These are phyloP conservation scores for Lunasporangiospora selenospora DNA, from an alignment of 192 early-diverging fungal species.

Conservation along the genomic window DNA sequence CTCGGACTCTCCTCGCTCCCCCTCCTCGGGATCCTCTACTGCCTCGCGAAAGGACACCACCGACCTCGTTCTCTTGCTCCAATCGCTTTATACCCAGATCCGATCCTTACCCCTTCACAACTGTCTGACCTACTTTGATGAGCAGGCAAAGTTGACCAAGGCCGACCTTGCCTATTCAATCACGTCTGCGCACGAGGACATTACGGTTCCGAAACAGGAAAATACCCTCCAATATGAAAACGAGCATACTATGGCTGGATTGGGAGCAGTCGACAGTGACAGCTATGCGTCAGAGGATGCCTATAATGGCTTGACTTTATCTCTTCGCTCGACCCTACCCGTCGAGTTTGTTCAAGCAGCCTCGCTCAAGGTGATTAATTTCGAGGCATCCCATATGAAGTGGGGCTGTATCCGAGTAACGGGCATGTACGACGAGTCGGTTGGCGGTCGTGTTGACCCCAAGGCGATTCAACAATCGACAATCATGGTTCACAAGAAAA, in stretches of 20 bases:
- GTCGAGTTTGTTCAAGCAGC: conserved; percentile 38
- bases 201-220: conserved; percentile 18
- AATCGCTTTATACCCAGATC: conserved; percentile 52
- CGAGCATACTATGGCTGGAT: conserved; percentile 3
- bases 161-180: conserved; percentile 36
- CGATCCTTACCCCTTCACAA: conserved; percentile 44
- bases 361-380: conserved; percentile 45
- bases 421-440: conserved; percentile 46
- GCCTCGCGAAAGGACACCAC: conserved; percentile 35
- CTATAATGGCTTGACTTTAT: conserved; percentile 15
- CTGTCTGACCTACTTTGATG: conserved; percentile 34
- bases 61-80: conserved; percentile 44
- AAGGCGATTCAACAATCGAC: conserved; percentile 30
- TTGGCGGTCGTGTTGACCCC: conserved; percentile 28
- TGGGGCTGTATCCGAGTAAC: conserved; percentile 43
- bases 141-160: conserved; percentile 24
- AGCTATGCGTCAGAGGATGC: conserved; percentile 6
- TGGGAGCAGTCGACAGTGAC: not conserved
- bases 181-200: conserved; percentile 40
- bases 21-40: not conserved
- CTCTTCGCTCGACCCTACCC: conserved; percentile 31
- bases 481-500: conserved; percentile 32
- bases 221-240: not conserved
- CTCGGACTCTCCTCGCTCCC: conserved; percentile 1
- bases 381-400: conserved; percentile 39